A percentile compares a stretch with the other conserved stretches of the same genome.
phyloP scores from a whole-genome alignment of 2,329 filamentous ascomycete genomes.

The Hypoxylon sp. region DNA sequence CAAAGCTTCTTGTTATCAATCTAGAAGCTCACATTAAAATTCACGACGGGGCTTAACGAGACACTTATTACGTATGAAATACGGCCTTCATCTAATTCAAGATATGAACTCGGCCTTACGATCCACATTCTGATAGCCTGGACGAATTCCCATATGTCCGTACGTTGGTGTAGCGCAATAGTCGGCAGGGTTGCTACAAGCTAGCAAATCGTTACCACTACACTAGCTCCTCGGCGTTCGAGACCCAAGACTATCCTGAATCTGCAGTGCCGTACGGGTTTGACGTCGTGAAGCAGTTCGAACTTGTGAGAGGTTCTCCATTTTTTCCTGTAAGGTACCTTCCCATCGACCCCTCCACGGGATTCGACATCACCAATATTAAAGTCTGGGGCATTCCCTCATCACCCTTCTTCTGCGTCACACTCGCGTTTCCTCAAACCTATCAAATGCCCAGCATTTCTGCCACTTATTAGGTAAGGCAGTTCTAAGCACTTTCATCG shows the following conservation, averaged over 20 bases:
- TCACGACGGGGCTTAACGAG: slow-evolving; percentile 21
- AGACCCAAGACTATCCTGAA: slow-evolving; percentile 22
- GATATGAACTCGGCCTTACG: slow-evolving; percentile 20
- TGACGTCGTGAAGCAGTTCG: slow-evolving; percentile 36
- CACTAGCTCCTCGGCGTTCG: slow-evolving; percentile 39
- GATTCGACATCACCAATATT: slow-evolving; percentile 42
- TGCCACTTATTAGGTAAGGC: slow-evolving; percentile 26
- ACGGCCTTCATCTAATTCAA: slow-evolving; percentile 11
- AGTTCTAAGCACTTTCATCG: slow-evolving; percentile 30
- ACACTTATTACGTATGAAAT: slow-evolving; percentile 38
- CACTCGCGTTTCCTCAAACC: slow-evolving; percentile 33
- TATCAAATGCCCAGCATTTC: slow-evolving; percentile 31
- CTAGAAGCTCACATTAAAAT: slow-evolving; percentile 18
- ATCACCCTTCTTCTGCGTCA: slow-evolving; percentile 39
- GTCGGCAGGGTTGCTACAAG: slow-evolving; percentile 28
- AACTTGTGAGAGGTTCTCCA: slow-evolving; percentile 32
- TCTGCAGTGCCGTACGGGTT: slow-evolving; percentile 26
- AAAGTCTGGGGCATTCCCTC: slow-evolving; percentile 43
- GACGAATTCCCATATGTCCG: slow-evolving; percentile 22
- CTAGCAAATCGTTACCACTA: slow-evolving; percentile 38
- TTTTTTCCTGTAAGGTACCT: slow-evolving; percentile 45
- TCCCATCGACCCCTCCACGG: slow-evolving; percentile 37
- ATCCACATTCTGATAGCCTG: slow-evolving; percentile 27
- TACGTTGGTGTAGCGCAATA: slow-evolving; percentile 14
- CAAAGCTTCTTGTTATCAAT: slow-evolving; percentile 34